phyloP scores from a whole-genome alignment of 176 grass and related monocot species.

The Otatea glauca region DNA sequence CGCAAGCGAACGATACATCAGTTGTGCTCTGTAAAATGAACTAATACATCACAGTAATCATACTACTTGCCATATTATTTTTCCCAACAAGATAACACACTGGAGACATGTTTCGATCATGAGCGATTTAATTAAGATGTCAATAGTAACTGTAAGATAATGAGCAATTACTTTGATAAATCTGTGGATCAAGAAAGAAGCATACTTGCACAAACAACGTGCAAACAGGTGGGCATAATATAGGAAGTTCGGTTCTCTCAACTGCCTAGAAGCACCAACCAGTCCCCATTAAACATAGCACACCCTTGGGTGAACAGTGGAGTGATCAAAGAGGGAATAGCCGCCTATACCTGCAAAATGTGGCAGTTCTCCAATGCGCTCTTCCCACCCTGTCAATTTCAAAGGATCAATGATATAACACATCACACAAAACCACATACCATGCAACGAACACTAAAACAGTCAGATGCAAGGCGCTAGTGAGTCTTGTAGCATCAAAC shows the following conservation, averaged over 20 bases:
- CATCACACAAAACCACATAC: no score
- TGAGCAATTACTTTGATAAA: not conserved
- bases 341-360: constrained; percentile 78
- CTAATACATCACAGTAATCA: no score
- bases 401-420: not conserved
- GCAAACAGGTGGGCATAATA: not conserved
- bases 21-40: no score
- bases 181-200: constrained; percentile 8
- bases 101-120: no score
- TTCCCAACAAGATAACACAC: not conserved
- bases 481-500: no score
- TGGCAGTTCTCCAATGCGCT: constrained; percentile 98
- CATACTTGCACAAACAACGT: not conserved
- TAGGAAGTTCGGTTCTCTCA: not conserved
- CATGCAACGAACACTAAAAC: no score
- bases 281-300: not conserved
- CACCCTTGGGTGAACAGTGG: not conserved
- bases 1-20: no score
- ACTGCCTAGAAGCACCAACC: not conserved
- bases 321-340: not conserved
- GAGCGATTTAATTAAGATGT: not conserved
- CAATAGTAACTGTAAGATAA: not conserved
- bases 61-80: no score
- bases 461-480: no score
- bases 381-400: constrained; percentile 73